phyloP scores from a whole-genome alignment of 768 basidiomycete species.

The Xerocomus brunneocitrinus region DNA sequence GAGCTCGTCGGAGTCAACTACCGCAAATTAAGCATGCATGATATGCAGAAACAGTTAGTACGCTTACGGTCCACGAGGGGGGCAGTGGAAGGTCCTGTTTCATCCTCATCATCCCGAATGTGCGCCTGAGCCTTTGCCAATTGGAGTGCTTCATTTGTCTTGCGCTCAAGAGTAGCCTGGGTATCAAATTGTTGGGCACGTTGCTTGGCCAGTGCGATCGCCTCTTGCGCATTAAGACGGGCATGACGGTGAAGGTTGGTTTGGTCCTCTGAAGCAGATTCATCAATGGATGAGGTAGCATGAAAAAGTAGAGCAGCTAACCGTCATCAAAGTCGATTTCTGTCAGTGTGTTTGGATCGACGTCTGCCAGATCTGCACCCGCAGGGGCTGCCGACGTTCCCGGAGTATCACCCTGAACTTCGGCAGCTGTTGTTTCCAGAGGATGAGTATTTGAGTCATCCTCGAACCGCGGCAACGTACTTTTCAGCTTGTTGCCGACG shows the following conservation, averaged over 20 bases:
- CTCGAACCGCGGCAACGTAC: conserved; percentile 39
- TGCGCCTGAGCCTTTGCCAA: conserved; percentile 54
- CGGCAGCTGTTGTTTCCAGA: conserved; percentile 50
- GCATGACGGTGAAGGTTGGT: conserved; percentile 85
- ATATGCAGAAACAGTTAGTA: background rate
- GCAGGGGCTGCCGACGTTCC: conserved; percentile 43
- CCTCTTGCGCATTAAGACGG: conserved; percentile 83
- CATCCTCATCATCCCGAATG: conserved; percentile 39
- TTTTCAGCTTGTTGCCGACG: conserved; percentile 94
- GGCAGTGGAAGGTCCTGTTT: conserved; percentile 31
- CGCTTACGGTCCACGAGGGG: conserved; percentile 71
- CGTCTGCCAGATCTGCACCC: conserved; percentile 55
- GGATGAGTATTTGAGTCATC: conserved; percentile 14
- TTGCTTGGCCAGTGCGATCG: conserved; percentile 70
- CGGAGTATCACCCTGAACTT: conserved; percentile 60
- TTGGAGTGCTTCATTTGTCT: conserved; percentile 72
- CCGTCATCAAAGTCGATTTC: conserved; percentile 93
- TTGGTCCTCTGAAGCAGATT: conserved; percentile 62
- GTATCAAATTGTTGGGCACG: conserved; percentile 84
- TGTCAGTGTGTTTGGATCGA: conserved; percentile 48
- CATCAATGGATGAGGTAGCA: conserved; percentile 2
- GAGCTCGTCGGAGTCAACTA: conserved; percentile 93
- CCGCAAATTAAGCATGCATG: conserved; percentile 1
- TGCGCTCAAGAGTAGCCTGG: conserved; percentile 74
- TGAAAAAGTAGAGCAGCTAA: conserved; percentile 32